These are phyloP conservation scores for Magnolia sinica DNA, from an alignment of 164 flowering plant genomes.

Conservation along the genomic window DNA sequence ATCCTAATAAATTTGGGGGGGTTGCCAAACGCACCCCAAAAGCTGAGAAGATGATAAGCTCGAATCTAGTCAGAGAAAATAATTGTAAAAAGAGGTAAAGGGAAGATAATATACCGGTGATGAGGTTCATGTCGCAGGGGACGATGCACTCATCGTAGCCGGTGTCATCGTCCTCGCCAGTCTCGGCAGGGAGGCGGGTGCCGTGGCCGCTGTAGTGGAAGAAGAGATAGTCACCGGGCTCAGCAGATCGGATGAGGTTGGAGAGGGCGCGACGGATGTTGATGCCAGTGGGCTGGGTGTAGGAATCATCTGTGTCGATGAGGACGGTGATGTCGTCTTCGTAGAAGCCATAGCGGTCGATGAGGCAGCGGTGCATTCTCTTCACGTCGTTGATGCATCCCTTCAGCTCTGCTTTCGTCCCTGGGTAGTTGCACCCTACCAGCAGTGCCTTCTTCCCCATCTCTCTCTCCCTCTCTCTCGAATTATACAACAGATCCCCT, in stretches of 20 bases:
- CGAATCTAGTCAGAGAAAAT: neutral
- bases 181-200: constrained; percentile 92
- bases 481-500: neutral
- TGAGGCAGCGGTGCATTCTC: constrained; percentile 52
- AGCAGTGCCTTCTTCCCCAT: constrained; percentile 81
- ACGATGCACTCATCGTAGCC: constrained; percentile 97
- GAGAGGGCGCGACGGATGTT: constrained; percentile 62
- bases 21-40: neutral
- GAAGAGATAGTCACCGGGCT: constrained; percentile 69
- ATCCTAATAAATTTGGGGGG: too few species aligned
- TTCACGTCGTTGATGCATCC: constrained; percentile 93
- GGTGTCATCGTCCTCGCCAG: constrained; percentile 91
- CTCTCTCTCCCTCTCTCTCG: neutral
- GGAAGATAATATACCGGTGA: constrained; percentile 49
- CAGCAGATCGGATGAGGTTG: constrained; percentile 47
- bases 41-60: neutral
- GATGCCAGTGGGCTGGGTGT: constrained; percentile 79
- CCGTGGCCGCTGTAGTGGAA: constrained; percentile 98
- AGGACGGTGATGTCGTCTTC: constrained; percentile 65
- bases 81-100: neutral
- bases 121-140: constrained; percentile 94
- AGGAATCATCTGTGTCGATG: constrained; percentile 79
- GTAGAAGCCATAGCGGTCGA: constrained; percentile 66
- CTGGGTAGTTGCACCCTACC: constrained; percentile 83
- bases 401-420: constrained; percentile 84